A percentile compares a stretch with the other conserved stretches of the same genome.
These are phyloP conservation scores for Kwoniella pini DNA, from an alignment of 768 basidiomycete genomes.

Conservation along the genomic window DNA sequence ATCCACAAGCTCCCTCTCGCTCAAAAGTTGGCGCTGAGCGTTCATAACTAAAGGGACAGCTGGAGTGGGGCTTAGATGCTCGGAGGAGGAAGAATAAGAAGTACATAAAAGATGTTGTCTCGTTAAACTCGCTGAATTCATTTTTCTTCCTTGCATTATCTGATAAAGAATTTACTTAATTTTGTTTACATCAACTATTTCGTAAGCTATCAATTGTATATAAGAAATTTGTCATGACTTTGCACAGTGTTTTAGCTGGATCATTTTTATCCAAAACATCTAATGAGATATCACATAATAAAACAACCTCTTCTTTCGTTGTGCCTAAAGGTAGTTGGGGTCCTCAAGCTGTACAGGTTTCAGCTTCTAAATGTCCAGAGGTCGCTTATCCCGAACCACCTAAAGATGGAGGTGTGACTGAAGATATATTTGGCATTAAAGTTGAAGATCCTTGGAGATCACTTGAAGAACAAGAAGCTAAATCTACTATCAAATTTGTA, in stretches of 20 bases:
- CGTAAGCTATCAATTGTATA: too few relatives aligned
- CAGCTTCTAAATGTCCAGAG: not conserved
- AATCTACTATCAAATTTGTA: conserved; percentile 6
- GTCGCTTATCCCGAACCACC: conserved; percentile 11
- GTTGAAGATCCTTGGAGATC: conserved; percentile 23
- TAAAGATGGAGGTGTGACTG: conserved; percentile 11
- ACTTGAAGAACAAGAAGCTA: conserved; percentile 13
- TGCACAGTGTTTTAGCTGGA: not conserved
- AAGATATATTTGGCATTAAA: conserved; percentile 12
- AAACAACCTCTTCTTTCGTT: not conserved
- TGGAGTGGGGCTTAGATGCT: too few relatives aligned
- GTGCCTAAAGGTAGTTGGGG: conserved; percentile 1
- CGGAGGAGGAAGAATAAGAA: too few relatives aligned
- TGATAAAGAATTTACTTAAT: too few relatives aligned
- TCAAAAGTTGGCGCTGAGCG: too few relatives aligned
- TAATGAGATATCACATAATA: not conserved
- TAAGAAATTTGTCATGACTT: too few relatives aligned
- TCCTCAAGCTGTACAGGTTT: not conserved
- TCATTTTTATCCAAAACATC: not conserved
- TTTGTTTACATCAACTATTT: too few relatives aligned
- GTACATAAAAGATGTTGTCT: too few relatives aligned
- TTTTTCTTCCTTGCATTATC: too few relatives aligned
- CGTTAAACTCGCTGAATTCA: too few relatives aligned
- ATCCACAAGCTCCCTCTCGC: too few relatives aligned
- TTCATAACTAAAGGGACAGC: too few relatives aligned